Evolutionary conservation across 345 rosid genomes (phyloP).

Genomic region (Linum usitatissimum): DNA sequence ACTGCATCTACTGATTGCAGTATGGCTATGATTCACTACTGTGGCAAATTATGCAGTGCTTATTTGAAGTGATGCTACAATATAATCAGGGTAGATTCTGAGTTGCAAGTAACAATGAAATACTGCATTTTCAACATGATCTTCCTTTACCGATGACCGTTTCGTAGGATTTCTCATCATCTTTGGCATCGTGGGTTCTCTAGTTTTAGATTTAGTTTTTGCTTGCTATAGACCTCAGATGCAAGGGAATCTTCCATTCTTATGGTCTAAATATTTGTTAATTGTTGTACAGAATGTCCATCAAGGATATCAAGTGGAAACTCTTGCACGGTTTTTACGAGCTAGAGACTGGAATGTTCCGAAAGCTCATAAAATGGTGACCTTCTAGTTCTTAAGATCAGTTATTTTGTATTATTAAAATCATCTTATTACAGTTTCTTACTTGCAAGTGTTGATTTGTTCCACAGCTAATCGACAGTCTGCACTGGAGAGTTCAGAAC

Average conservation of each 20-base stretch:
- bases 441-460: conserved; percentile 10
- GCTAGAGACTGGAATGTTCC: conserved; percentile 87
- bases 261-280: conserved; percentile 1
- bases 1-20: neutral
- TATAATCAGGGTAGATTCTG: neutral
- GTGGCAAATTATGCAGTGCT: neutral
- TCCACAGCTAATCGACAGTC: conserved; percentile 70
- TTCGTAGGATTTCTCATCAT: conserved; percentile 1
- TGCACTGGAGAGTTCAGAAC: conserved; percentile 81
- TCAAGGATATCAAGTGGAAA: conserved; percentile 71
- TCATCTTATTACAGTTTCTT: conserved; percentile 11
- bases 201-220: neutral
- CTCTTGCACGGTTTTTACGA: conserved; percentile 65
- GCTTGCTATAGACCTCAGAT: neutral
- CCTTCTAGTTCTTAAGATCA: neutral
- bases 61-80: neutral
- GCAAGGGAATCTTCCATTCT: neutral
- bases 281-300: conserved; percentile 60
- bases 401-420: neutral
- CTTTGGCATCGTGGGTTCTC: neutral
- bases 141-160: neutral
- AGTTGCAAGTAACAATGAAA: neutral
- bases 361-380: conserved; percentile 86
- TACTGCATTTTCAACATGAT: neutral
- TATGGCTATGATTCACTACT: neutral